These are phyloP conservation scores for Raddia distichophylla DNA, from an alignment of 176 grass and related monocot genomes.

Conservation along the genomic window DNA sequence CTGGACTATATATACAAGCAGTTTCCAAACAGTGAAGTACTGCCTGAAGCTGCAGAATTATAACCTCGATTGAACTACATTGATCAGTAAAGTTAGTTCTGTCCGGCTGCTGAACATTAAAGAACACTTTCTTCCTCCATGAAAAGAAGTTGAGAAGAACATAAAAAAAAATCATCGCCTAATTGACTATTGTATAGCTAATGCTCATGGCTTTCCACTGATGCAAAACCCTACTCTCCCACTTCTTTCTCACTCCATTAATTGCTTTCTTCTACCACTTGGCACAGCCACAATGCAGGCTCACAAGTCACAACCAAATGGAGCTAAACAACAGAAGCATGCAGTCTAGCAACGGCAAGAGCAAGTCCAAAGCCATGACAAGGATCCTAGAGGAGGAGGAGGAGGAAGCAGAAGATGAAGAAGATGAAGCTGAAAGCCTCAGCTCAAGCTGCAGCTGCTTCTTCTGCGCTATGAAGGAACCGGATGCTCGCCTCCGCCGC, in stretches of 20 bases:
- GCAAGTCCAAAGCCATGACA: slow-evolving; percentile 46
- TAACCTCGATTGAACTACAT: slow-evolving; percentile 8
- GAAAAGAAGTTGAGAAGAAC: slow-evolving; percentile 57
- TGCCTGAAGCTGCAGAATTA: neutral
- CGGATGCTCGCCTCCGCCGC: slow-evolving; percentile 53
- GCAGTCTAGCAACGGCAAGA: slow-evolving; percentile 37
- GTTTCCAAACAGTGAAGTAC: slow-evolving; percentile 15
- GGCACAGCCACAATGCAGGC: neutral
- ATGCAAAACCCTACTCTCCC: slow-evolving; percentile 55
- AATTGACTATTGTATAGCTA: slow-evolving; percentile 47
- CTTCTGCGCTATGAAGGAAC: slow-evolving; percentile 69
- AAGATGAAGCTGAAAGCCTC: slow-evolving; percentile 13
- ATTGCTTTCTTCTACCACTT: slow-evolving; percentile 35
- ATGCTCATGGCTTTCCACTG: neutral
- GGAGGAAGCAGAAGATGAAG: slow-evolving; percentile 1
- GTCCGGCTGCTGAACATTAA: slow-evolving; percentile 32
- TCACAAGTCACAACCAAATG: slow-evolving; percentile 26
- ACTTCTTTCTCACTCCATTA: neutral
- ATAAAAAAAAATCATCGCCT: slow-evolving; percentile 25
- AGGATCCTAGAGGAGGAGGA: slow-evolving; percentile 49
- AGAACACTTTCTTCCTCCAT: slow-evolving; percentile 35
- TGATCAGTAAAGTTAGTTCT: slow-evolving; percentile 15
- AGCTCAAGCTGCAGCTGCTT: slow-evolving; percentile 62
- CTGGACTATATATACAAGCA: neutral
- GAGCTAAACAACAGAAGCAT: slow-evolving; percentile 24